Evolutionary conservation across 2,329 filamentous ascomycete genomes (phyloP).

Genomic region (Thyridium curvatum): DNA sequence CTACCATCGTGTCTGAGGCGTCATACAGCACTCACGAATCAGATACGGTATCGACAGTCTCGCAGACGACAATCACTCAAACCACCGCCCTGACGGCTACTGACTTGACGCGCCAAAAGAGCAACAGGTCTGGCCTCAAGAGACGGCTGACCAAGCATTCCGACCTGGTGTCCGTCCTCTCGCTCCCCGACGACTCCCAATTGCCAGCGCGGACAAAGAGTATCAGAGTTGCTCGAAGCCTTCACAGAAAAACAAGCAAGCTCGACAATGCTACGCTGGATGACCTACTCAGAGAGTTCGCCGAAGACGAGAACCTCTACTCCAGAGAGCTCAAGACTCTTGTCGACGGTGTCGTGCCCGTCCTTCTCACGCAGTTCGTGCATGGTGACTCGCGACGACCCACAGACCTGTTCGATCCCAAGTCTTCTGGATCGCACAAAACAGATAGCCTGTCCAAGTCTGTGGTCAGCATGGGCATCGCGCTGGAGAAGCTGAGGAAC

Average conservation of each 20-base stretch:
- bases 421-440: constrained; percentile 37
- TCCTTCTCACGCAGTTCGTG: constrained; percentile 79
- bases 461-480: constrained; percentile 90
- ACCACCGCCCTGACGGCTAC: constrained; percentile 41
- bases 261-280: constrained; percentile 62
- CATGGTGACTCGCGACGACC: constrained; percentile 60
- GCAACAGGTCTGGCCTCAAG: constrained; percentile 51
- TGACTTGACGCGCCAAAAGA: constrained; percentile 37
- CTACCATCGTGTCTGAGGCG: constrained; percentile 50
- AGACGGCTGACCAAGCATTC: constrained; percentile 84
- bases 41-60: constrained; percentile 43
- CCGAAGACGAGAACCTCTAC: constrained; percentile 80
- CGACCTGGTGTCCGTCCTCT: constrained; percentile 89
- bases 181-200: constrained; percentile 54
- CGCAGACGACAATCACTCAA: constrained; percentile 47
- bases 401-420: constrained; percentile 59
- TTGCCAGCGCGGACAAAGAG: constrained; percentile 58
- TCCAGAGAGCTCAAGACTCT: constrained; percentile 85
- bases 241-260: constrained; percentile 65
- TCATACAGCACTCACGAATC: constrained; percentile 38
- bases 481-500: constrained; percentile 75
- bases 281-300: constrained; percentile 74
- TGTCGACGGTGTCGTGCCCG: constrained; percentile 91
- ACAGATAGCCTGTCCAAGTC: constrained; percentile 67
- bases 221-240: constrained; percentile 70